phyloP scores from a whole-genome alignment of 2,329 filamentous ascomycete genomes.

The Aaosphaeria arxii region DNA sequence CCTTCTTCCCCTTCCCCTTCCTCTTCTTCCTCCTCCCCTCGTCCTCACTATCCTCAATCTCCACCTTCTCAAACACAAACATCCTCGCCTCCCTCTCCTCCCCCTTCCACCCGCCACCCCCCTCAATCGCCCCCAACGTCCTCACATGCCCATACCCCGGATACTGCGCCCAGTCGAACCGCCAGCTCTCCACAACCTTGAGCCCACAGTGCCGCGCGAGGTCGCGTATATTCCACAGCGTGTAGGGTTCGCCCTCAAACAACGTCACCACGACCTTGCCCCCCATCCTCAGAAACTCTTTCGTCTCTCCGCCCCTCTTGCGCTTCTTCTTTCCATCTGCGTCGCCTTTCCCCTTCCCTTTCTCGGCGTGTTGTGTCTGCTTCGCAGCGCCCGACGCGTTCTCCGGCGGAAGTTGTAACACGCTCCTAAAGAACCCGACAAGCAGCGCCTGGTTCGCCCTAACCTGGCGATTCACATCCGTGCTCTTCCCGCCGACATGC shows the following conservation, averaged over 20 bases:
- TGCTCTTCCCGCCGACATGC: conserved; percentile 87
- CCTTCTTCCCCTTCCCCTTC: conserved; percentile 7
- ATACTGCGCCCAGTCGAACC: conserved; percentile 65
- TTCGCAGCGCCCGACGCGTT: background rate
- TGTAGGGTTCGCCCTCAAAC: conserved; percentile 93
- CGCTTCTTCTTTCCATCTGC: background rate
- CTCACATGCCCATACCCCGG: conserved; percentile 72
- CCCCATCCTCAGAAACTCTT: conserved; percentile 50
- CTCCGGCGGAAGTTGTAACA: conserved; percentile 7
- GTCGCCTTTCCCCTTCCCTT: background rate
- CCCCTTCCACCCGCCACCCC: conserved; percentile 48
- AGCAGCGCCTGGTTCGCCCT: conserved; percentile 63
- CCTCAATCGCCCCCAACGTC: conserved; percentile 60
- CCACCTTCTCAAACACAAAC: conserved; percentile 45
- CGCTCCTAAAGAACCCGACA: conserved; percentile 28
- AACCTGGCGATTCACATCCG: conserved; percentile 91
- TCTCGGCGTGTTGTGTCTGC: background rate
- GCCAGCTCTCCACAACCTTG: conserved; percentile 67
- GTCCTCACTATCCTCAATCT: conserved; percentile 5
- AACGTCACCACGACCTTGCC: conserved; percentile 75
- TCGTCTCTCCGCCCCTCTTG: background rate
- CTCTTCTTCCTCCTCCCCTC: conserved; percentile 4
- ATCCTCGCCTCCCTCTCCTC: conserved; percentile 47
- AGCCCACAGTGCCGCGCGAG: conserved; percentile 75
- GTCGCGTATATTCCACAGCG: conserved; percentile 90